Evolutionary conservation across 331 rosid genomes (phyloP), one percentile per base, ranked within the genome.

Genomic region (Ulmus americana): DNA sequence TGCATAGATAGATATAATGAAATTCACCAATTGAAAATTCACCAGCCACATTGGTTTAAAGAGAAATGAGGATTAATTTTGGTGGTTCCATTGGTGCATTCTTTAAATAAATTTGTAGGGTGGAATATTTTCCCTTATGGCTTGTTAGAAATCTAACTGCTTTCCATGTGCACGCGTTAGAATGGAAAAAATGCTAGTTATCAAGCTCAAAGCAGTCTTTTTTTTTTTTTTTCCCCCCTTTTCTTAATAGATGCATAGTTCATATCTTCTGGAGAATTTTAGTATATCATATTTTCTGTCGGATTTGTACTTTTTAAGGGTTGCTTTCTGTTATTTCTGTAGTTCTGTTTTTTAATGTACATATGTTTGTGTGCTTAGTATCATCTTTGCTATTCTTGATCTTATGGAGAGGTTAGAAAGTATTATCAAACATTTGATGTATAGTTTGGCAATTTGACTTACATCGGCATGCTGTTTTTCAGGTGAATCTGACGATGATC

Each of bases 401-500:
- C 15, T 2, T 38, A 20, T 53, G 15, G 14, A 39, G 59, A 16
- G 7, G 22, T 53, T 20, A 39, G 6, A n/a, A 64, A 63, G 8
- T 44, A 22, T 6, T 55, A 39, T 18, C 22, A 38, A 39, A 55
- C 11, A 61, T 22, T 22, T n/a, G 11, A 4, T 16, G 44, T 15
- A 46, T 15, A 8, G n/a, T 43, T 41, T 61, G 14, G 64, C 35
- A 42, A 41, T 56, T 45, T 14, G 53, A 8, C 7, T 22, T 20
- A 44, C 40, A 43, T 57, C 53, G 7, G 39, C 13, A 53, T 74
- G 43, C 71, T 71, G 59, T 73, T 79, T 57, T 82, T 64, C 76
- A 88, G 96, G 96, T 70, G 96, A 84, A 80, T 80, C 82, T 64
- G 90, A 88, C 45, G 97, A 86, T 39, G 96, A 88, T 72, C 84